A percentile compares a stretch with the other conserved stretches of the same genome.
Conservation (phyloP, 2,329 filamentous ascomycete genomes). For the Balansia obtecta region DNA sequence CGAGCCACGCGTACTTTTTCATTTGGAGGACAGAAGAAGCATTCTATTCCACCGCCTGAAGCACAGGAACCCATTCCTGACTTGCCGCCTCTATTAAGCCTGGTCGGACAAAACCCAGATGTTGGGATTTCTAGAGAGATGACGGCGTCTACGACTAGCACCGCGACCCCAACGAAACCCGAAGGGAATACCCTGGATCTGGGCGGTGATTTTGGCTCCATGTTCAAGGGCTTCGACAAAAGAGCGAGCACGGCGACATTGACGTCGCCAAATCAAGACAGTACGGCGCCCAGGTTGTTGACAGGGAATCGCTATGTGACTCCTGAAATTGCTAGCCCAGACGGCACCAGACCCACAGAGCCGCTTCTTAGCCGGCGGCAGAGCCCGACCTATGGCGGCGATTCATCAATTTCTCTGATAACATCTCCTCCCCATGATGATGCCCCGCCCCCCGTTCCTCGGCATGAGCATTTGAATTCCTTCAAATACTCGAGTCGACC, state of each 20-base stretch:
- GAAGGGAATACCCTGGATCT: slow-evolving; percentile 34
- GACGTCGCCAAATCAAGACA: slow-evolving; percentile 28
- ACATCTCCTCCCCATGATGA: background rate
- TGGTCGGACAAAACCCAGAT: slow-evolving; percentile 19
- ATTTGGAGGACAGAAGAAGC: slow-evolving; percentile 44
- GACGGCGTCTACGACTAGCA: slow-evolving; percentile 41
- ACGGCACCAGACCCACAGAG: slow-evolving; percentile 32
- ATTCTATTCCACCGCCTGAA: slow-evolving; percentile 17
- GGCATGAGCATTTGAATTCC: slow-evolving; percentile 17
- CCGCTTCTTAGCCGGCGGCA: slow-evolving; percentile 35
- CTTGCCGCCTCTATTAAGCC: slow-evolving; percentile 25
- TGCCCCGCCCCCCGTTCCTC: slow-evolving; percentile 20
- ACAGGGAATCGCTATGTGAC: slow-evolving; percentile 29
- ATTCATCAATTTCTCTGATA: slow-evolving; percentile 12
- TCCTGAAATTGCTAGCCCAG: slow-evolving; percentile 36
- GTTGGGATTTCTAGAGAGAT: slow-evolving; percentile 32
- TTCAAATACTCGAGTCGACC: slow-evolving; percentile 22
- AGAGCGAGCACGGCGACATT: slow-evolving; percentile 37
- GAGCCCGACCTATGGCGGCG: slow-evolving; percentile 34
- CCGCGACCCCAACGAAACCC: slow-evolving; percentile 37
- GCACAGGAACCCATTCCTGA: slow-evolving; percentile 20
- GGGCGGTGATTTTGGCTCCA: slow-evolving; percentile 44
- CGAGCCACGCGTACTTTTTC: slow-evolving; percentile 47
- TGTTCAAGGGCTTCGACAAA: slow-evolving; percentile 45
- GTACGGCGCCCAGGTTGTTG: slow-evolving; percentile 29